Conservation (phyloP, 352 stramenopile genomes). For the Aphanomyces euteiches region DNA sequence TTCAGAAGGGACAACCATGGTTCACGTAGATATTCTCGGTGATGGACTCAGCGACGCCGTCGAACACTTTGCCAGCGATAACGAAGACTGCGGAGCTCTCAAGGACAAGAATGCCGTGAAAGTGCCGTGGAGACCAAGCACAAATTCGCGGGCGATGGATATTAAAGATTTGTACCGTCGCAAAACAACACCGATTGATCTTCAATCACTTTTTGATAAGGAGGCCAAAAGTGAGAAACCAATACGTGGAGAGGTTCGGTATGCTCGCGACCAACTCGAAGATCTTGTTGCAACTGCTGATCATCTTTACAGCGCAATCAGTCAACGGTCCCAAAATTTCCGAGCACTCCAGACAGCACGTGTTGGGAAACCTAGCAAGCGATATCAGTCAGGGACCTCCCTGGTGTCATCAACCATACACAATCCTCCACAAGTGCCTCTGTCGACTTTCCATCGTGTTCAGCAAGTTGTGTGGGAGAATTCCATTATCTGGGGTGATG, state of each 20-base stretch:
- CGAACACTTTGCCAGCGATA: no score
- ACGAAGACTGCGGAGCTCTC: no score
- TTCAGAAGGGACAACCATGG: no score
- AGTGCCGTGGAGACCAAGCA: no score
- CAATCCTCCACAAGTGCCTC: slow-evolving; percentile 31
- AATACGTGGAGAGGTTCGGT: not conserved
- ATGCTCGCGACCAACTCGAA: not conserved
- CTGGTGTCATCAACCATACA: slow-evolving; percentile 44
- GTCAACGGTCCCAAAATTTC: not conserved
- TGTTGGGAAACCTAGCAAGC: slow-evolving; percentile 70
- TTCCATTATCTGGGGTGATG: slow-evolving; percentile 73
- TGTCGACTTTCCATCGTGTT: slow-evolving; percentile 74
- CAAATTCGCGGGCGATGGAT: no score
- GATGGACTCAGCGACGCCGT: no score
- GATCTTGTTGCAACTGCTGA: not conserved
- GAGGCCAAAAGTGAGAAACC: not conserved
- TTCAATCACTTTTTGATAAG: not conserved
- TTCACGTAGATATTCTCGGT: no score
- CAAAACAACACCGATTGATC: not conserved
- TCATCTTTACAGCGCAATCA: not conserved
- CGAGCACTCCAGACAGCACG: slow-evolving; percentile 26
- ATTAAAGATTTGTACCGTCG: no score
- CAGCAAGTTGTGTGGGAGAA: slow-evolving; percentile 80
- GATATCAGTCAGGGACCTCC: slow-evolving; percentile 58
- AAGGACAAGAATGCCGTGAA: no score